Evolutionary conservation across 1,284 basidiomycete species (phyloP), one percentile per base, ranked within the genome.

Genomic region (Leccinum angustisporum): DNA sequence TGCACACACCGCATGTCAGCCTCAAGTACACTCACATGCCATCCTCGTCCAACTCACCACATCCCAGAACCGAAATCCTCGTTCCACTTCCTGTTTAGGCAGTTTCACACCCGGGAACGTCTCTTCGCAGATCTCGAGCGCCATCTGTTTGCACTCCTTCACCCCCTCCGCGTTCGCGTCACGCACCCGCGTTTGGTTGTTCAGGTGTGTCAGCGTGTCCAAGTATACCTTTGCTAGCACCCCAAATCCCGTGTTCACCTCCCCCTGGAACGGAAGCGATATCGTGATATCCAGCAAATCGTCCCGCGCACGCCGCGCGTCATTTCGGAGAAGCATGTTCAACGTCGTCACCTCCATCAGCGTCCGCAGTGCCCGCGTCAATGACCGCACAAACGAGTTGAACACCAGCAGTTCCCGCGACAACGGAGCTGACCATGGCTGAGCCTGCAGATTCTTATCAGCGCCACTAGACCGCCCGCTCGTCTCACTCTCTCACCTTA

Each of bases 1-100:
- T 48, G 69, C 65, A 62, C 59, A 54, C 63, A 64, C 63, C 62
- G 51, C 68, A 65, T 63, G 66, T 71, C 62, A 67, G 66, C 67
- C 70, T 70, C 64, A 57, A 67, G 61, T 57, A 21, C 33, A 21
- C 56, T 50, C 56, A 13, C 60, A 46, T 57, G 27, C 38, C 38
- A 48, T 51, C 59, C 50, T 66, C 64, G 65, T 58, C 61, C 46
- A 48, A 86, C 94, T 81, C 75, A 97, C 95, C 75, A 95, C 85
- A 73, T 97, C 92, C 97, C 97, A 99, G 82, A 99, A 99, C 68
- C 97, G 83, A 82, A 99, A 98, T 5, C 95, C 96, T 59, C 97
- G 81, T 74, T 95, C 93, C 56, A 99, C 90, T 81, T 99, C 97
- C 60, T 79, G 79, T 76, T 88, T 87, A 7, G 97, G 93, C 64